phyloP scores from a whole-genome alignment of 805 yeast species.

The Lachancea waltii region DNA sequence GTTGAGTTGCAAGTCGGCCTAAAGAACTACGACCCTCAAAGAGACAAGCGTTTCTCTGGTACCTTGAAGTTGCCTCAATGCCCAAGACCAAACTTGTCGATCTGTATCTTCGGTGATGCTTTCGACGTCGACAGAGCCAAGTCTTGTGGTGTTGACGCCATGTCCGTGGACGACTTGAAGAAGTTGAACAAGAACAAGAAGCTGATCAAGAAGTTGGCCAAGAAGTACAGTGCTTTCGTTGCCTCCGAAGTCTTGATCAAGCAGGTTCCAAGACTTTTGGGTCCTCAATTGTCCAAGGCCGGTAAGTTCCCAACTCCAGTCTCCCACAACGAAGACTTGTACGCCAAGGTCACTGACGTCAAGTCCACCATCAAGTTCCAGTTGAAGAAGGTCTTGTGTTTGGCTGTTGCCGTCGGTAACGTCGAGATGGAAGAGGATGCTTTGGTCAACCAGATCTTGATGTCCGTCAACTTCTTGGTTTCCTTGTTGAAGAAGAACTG shows the following conservation, averaged over 20 bases:
- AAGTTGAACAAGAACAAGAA: slow-evolving; percentile 99
- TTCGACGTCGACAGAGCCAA: slow-evolving; percentile 99
- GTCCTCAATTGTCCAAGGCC: slow-evolving; percentile 99
- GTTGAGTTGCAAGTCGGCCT: slow-evolving; percentile 99
- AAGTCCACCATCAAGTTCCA: slow-evolving; percentile 99
- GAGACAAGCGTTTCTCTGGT: slow-evolving; percentile 99
- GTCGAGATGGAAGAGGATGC: slow-evolving; percentile 98
- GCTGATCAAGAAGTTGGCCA: slow-evolving; percentile 98
- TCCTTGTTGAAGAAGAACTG: slow-evolving; percentile 99
- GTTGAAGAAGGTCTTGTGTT: slow-evolving; percentile 98
- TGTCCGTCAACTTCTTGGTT: slow-evolving; percentile 98
- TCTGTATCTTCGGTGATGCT: slow-evolving; percentile 99
- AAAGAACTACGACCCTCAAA: slow-evolving; percentile 99
- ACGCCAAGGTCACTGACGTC: slow-evolving; percentile 92
- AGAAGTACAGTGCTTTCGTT: slow-evolving; percentile 99
- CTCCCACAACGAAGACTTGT: slow-evolving; percentile 97
- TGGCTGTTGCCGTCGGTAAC: slow-evolving; percentile 99
- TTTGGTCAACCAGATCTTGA: slow-evolving; percentile 94
- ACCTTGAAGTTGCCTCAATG: slow-evolving; percentile 95
- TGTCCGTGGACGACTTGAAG: slow-evolving; percentile 99
- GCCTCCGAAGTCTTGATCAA: slow-evolving; percentile 99
- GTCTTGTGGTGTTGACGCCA: slow-evolving; percentile 98
- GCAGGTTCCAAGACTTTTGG: slow-evolving; percentile 99
- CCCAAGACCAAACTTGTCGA: slow-evolving; percentile 99
- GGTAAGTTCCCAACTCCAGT: slow-evolving; percentile 99